Base-by-base conservation (phyloP, 805 yeast genomes). In the Lipomyces orientalis region DNA sequence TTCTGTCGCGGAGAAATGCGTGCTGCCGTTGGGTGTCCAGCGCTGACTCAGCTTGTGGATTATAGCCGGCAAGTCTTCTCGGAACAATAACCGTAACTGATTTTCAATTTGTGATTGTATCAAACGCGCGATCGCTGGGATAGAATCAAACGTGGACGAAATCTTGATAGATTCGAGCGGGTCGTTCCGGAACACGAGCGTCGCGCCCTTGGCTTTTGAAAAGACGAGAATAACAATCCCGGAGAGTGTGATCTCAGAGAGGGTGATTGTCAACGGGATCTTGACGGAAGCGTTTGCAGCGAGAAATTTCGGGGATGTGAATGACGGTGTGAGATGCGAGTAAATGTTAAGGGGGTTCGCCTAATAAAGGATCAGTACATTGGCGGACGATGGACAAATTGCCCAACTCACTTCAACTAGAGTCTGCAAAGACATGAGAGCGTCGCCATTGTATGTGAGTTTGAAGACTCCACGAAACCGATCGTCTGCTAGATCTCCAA, bases 211-310 rank as follows among this genome's bases (percentile, higher is more conserved):
- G 2, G 90, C 83, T 74, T 90, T 88, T 35, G 90, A 86, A 76
- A 90, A 92, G 2, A 92, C 97, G 69, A 91, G 87, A 63, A 92
- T 89, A 31, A 93, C 92, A 67, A 93, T 92, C 1, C 97, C 95
- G 65, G 88, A 86, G 62, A 92, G 82, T 73, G 84, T 83, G 69
- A 92, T 88, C 64, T 90, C 88, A 54, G 92, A 86, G 63, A 92
- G 80, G 52, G 89, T 88, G 73, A 92, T 81, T 75, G 90, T 90
- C 72, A 92, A 82, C 4, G 97, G 97, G 61, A 92, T 86, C 19
- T 90, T 87, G 75, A 92, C 88, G 43, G 90, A 85, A 62, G 87
- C 87, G 56, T 85, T 82, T 2, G 93, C 87, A 6, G 88, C 83
- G 35, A 86, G 81, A 73, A 91, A 90, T 31, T 83, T 80, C 0